These are phyloP conservation scores for Hippophae rhamnoides DNA, from an alignment of 306 rosid genomes.

Conservation along the genomic window DNA sequence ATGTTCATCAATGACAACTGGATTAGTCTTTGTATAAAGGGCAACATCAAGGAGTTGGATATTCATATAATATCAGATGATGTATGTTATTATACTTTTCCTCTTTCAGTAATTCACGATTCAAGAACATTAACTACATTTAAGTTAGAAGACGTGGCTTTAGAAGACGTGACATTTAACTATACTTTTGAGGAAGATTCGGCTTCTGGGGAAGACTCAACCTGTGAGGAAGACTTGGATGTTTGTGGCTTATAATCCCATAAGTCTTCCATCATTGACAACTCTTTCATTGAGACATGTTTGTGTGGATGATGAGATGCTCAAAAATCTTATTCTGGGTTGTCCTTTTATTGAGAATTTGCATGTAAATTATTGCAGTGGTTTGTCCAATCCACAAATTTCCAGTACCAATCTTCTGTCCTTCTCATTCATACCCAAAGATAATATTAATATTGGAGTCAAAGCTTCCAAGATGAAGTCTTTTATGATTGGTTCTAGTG, in stretches of 20 bases:
- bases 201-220: too few species aligned
- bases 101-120: background rate
- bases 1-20: background rate
- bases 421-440: too few species aligned
- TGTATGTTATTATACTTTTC: background rate
- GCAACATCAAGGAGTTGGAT: constrained; percentile 4
- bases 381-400: too few species aligned
- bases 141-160: background rate
- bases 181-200: too few species aligned
- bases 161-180: too few species aligned
- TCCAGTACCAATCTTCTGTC: too few species aligned
- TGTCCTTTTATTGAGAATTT: constrained; percentile 5
- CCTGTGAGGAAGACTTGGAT: too few species aligned
- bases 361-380: background rate
- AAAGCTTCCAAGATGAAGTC: too few species aligned
- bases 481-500: too few species aligned
- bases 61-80: background rate
- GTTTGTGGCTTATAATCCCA: background rate
- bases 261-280: constrained; percentile 7
- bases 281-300: background rate
- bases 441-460: too few species aligned
- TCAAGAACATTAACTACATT: constrained; percentile 2
- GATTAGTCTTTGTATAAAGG: background rate
- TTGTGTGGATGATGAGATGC: background rate
- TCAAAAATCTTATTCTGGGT: background rate